A percentile compares a stretch with the other conserved stretches of the same genome.
phyloP scores from a whole-genome alignment of 2,329 filamentous ascomycete species.

The Cryphonectria radicalis region DNA sequence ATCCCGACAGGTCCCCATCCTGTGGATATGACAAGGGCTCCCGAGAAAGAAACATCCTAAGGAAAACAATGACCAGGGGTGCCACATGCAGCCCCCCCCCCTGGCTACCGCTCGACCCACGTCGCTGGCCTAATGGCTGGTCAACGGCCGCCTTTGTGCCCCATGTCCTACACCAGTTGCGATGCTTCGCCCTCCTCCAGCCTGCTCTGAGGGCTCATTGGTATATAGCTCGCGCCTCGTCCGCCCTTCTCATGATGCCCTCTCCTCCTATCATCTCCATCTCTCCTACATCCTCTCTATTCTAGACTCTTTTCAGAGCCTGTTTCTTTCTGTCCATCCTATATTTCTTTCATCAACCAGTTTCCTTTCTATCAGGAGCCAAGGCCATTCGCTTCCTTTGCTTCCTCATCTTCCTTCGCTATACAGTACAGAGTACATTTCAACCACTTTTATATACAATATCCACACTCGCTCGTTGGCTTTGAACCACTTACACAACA shows the following conservation, averaged over 20 bases:
- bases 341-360: slow-evolving; percentile 33
- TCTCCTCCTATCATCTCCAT: slow-evolving; percentile 29
- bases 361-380: slow-evolving; percentile 44
- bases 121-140: slow-evolving; percentile 22
- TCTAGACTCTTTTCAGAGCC: slow-evolving; percentile 9
- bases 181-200: slow-evolving; percentile 16
- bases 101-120: slow-evolving; percentile 21
- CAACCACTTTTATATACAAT: slow-evolving; percentile 16
- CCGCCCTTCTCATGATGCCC: slow-evolving; percentile 9
- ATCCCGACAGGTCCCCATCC: slow-evolving; percentile 6
- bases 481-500: background rate
- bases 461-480: slow-evolving; percentile 23
- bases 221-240: slow-evolving; percentile 26
- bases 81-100: slow-evolving; percentile 17
- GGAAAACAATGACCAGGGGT: slow-evolving; percentile 20
- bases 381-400: slow-evolving; percentile 65
- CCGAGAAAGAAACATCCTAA: slow-evolving; percentile 21
- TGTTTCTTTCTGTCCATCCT: slow-evolving; percentile 16
- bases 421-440: slow-evolving; percentile 29
- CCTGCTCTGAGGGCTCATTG: slow-evolving; percentile 8
- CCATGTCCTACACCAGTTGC: slow-evolving; percentile 8
- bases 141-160: slow-evolving; percentile 7
- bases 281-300: slow-evolving; percentile 23
- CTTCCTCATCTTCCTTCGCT: slow-evolving; percentile 38
- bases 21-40: slow-evolving; percentile 19